phyloP scores from a whole-genome alignment of 2,329 filamentous ascomycete genomes.

The Cordyceps militaris region DNA sequence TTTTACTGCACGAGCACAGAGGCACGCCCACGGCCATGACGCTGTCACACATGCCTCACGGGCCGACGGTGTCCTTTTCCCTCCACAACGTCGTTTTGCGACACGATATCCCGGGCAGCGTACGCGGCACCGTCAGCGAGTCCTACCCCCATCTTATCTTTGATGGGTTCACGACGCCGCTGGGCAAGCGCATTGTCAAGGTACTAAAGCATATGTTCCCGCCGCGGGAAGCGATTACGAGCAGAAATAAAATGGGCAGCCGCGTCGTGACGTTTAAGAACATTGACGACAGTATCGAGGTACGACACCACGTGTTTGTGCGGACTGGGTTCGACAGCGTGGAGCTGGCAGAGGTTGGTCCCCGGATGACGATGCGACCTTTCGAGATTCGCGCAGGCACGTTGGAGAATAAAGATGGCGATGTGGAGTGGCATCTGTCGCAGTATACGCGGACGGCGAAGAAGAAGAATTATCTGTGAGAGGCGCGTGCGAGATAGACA shows the following conservation, averaged over 20 bases:
- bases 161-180: constrained; percentile 76
- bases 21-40: constrained; percentile 88
- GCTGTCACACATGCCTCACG: constrained; percentile 79
- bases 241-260: constrained; percentile 70
- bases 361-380: constrained; percentile 91
- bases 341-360: constrained; percentile 82
- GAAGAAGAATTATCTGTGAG: constrained; percentile 91
- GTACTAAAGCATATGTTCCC: constrained; percentile 93
- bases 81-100: constrained; percentile 89
- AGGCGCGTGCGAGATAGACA: background rate
- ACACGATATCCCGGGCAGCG: constrained; percentile 83
- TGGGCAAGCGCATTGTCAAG: constrained; percentile 79
- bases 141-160: constrained; percentile 93
- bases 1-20: constrained; percentile 86
- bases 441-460: constrained; percentile 89
- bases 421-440: constrained; percentile 93
- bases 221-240: constrained; percentile 69
- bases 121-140: constrained; percentile 83
- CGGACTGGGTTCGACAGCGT: constrained; percentile 85
- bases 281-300: constrained; percentile 87
- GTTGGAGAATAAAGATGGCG: constrained; percentile 87
- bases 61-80: constrained; percentile 72
- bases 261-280: constrained; percentile 92
- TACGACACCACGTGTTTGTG: constrained; percentile 78
- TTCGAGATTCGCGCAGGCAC: constrained; percentile 92